Conservation (phyloP, 2,329 filamentous ascomycete species). For the Penicillium sp. region DNA sequence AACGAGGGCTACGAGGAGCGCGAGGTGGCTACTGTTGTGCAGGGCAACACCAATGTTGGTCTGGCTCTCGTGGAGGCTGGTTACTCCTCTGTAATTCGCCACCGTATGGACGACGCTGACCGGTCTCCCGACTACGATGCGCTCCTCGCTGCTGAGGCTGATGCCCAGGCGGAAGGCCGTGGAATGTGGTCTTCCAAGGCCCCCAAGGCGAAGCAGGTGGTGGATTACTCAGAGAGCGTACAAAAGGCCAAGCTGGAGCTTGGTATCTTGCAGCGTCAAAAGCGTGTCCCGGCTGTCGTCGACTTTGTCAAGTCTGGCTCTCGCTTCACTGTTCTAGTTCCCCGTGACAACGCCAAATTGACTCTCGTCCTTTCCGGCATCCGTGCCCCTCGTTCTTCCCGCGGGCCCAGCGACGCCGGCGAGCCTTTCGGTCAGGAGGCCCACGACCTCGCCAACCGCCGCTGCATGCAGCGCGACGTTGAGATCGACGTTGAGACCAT, state of each 20-base stretch:
- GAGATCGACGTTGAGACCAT: slow-evolving; percentile 93
- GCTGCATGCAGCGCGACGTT: slow-evolving; percentile 90
- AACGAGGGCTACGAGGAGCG: slow-evolving; percentile 89
- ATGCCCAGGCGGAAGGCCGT: slow-evolving; percentile 81
- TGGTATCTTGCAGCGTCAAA: slow-evolving; percentile 81
- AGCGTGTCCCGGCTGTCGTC: slow-evolving; percentile 87
- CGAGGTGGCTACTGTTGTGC: slow-evolving; percentile 84
- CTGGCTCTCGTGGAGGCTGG: slow-evolving; percentile 85
- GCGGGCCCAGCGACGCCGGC: slow-evolving; percentile 73
- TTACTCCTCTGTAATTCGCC: slow-evolving; percentile 89
- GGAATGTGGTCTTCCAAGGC: slow-evolving; percentile 94
- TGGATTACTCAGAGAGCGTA: slow-evolving; percentile 85
- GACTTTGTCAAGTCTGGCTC: slow-evolving; percentile 98
- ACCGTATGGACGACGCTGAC: slow-evolving; percentile 92
- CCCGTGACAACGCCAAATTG: slow-evolving; percentile 88
- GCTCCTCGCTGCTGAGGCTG: slow-evolving; percentile 46
- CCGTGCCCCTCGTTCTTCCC: slow-evolving; percentile 81
- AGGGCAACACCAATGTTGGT: slow-evolving; percentile 83
- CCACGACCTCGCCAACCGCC: slow-evolving; percentile 82
- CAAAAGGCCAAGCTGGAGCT: slow-evolving; percentile 96
- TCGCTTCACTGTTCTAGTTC: slow-evolving; percentile 86
- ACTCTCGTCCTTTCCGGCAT: slow-evolving; percentile 94
- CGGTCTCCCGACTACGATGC: slow-evolving; percentile 88
- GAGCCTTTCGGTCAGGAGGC: slow-evolving; percentile 97
- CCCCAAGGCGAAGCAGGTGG: slow-evolving; percentile 75